Evolutionary conservation across 768 basidiomycete species (phyloP), one percentile per base, ranked within the genome.

Genomic region (Suillus cothurnatus): DNA sequence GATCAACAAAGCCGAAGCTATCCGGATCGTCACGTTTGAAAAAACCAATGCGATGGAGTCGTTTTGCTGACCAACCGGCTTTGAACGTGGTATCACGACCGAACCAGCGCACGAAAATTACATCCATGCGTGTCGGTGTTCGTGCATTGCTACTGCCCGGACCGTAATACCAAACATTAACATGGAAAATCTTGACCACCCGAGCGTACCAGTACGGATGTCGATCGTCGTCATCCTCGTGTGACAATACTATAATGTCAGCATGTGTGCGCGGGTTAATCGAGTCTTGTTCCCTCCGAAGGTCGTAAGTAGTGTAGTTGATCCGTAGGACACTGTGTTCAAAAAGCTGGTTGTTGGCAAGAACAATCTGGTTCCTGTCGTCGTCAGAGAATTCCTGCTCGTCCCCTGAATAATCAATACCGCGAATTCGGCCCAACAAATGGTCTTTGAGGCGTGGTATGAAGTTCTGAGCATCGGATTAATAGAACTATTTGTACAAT

Each of bases 1-100:
- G 85, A 66, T 86, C 77, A 0, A 86, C 23, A 59, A 86, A 86
- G 0, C 83, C 79, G 61, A 84, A 86, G 6, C 79, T 73, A 6
- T 19, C 36, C 0, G 61, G 47, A n/a, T 76, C 73, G 0, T 71
- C 9, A 0, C 21, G 1, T 4, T 4, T 45, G 43, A 45, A n/a
- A n/a, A 45, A 45, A 9, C 43, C 43, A 6, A 87, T 43, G 2
- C 73, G 70, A 5, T 77, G 81, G 0, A 85, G 70, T 0, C 73
- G 71, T 17, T 74, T 69, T 0, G 64, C 43, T 9, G 43, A 45
- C 49, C 2, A 67, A 66, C 66, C 76, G 75, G 2, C 43, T 81
- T 78, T 17, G 66, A 70, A 64, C 61, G 0, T 57, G 63, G 41
- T 11, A 1, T 82, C 78, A 0, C 61, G 55, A 1, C 74, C 73